Base-by-base conservation (phyloP, 768 basidiomycete species). In the Termitomyces sp. region DNA sequence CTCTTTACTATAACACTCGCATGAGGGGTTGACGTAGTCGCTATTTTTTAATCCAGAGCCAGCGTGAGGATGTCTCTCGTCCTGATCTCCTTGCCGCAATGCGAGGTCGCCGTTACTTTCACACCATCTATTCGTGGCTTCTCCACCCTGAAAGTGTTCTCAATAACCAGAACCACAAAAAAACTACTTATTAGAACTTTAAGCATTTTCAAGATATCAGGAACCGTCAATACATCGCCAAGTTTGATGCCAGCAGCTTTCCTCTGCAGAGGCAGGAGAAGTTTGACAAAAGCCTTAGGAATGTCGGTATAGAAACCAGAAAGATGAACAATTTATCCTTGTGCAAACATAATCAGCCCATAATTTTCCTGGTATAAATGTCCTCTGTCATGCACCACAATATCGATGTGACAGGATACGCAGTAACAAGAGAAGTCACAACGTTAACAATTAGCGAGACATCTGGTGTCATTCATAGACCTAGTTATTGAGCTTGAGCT, bases 361-460 rank as follows among this genome's bases (percentile, higher is more conserved):
- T 4, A 25, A 31, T 53, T 34, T 62, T 32, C 12, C 55, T 37
- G 25, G 17, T 43, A 2, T 3, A 3, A n/a, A 53, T 17, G 7
- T 43, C 36, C 42, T 59, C 48, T 9, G 50, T 4, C 20, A 38
- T 38, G 25, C 14, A 29, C 51, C 20, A 20, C 25, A 25, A 9
- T 11, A 25, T 46, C 10, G 45, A 46, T 10, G 29, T 40, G 53
- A 53, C 46, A 17, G 43, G 10, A 43, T 70, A 53, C 48, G 67
- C 63, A 7, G 66, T 65, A 32, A 71, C 15, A 38, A 29, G 58
- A 47, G 61, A 63, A 46, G 63, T 57, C 12, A 63, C 60, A 25
- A 25, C 1, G 25, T 25, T 25, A 55, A 65, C 66, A 49, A 67
- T n/a, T 70, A 89, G 89, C 90, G 2, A 93, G 96, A 1, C 80